Percentiles rank a stretch among this genome's conserved stretches.
Evolutionary conservation across 305 asterid genomes (phyloP).

Genomic region (Ilex paraguariensis): DNA sequence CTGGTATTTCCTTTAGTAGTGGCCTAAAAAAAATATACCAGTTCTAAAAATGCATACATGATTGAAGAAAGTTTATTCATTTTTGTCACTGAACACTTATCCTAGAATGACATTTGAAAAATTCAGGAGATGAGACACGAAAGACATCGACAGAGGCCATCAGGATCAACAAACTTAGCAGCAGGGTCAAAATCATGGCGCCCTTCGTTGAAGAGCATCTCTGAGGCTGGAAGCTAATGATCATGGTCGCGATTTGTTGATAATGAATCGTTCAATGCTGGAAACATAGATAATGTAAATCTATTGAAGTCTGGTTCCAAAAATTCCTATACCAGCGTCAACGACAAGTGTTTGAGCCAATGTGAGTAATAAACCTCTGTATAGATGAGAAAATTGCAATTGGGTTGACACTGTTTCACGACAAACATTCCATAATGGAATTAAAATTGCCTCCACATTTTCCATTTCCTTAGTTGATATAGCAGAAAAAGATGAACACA

Average conservation of each 20-base stretch:
- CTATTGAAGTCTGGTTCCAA: background rate
- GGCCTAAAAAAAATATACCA: no score
- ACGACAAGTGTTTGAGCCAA: background rate
- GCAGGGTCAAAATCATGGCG: conserved; percentile 52
- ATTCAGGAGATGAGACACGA: conserved; percentile 41
- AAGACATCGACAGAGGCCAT: conserved; percentile 38
- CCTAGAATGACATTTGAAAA: background rate
- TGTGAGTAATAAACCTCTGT: background rate
- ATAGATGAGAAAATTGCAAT: background rate
- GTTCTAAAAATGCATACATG: no score
- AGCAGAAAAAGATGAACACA: no score
- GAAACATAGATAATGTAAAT: background rate
- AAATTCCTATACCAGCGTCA: background rate
- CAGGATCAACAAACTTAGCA: conserved; percentile 28
- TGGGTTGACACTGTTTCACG: background rate
- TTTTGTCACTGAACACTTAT: no score
- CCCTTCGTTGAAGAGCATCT: conserved; percentile 54
- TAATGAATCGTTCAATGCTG: background rate
- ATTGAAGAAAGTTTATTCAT: background rate
- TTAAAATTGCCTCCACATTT: background rate
- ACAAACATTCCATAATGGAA: background rate
- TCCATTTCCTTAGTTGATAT: background rate
- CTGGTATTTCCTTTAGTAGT: no score
- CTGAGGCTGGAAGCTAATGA: conserved; percentile 38
- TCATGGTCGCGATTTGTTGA: background rate